phyloP scores from a whole-genome alignment of 345 rosid genomes.

The Hibiscus tridactylites region DNA sequence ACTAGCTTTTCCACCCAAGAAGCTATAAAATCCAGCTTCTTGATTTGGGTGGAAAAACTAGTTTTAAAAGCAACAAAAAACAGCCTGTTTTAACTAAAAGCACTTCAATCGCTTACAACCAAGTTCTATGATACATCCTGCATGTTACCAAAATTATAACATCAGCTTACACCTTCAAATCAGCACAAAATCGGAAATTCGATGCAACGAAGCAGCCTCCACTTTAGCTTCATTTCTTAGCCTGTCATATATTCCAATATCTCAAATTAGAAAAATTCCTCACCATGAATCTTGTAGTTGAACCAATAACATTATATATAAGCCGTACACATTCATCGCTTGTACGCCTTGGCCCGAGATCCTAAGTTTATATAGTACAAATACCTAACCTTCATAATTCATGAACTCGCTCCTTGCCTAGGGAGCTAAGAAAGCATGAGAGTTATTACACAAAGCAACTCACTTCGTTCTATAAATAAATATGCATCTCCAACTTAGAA shows the following conservation, averaged over 20 bases:
- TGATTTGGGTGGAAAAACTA: too few species aligned
- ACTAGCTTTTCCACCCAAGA: too few species aligned
- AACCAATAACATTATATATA: not conserved
- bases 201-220: not conserved
- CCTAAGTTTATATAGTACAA: not conserved
- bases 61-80: too few species aligned
- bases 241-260: slow-evolving; percentile 13
- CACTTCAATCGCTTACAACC: not conserved
- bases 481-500: not conserved
- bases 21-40: too few species aligned
- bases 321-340: not conserved
- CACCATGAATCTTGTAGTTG: not conserved
- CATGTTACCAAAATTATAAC: not conserved
- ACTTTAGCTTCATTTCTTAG: slow-evolving; percentile 7
- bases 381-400: not conserved
- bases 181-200: not conserved
- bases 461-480: not conserved
- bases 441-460: not conserved
- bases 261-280: not conserved
- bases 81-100: too few species aligned
- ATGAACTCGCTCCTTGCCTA: not conserved
- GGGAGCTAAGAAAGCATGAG: not conserved
- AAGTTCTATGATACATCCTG: not conserved
- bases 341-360: not conserved
- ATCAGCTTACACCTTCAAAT: not conserved